Evolutionary conservation across 2,329 filamentous ascomycete genomes (phyloP).

Genomic region (Penicillium psychrosexuale): DNA sequence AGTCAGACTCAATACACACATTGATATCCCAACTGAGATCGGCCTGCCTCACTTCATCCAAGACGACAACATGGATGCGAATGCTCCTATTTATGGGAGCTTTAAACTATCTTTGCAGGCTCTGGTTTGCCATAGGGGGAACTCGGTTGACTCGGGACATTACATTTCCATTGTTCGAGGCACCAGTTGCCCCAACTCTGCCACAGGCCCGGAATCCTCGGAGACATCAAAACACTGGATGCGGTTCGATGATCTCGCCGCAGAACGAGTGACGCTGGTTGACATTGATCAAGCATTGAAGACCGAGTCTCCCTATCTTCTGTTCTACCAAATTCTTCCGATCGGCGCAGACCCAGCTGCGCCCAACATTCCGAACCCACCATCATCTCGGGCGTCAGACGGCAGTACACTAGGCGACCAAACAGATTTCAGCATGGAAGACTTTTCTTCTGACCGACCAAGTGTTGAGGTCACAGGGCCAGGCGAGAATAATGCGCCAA

Average conservation of each 20-base stretch:
- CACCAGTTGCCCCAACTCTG: slow-evolving; percentile 47
- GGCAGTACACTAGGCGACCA: slow-evolving; percentile 15
- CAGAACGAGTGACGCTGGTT: slow-evolving; percentile 69
- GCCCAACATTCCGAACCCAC: slow-evolving; percentile 34
- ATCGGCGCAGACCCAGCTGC: slow-evolving; percentile 64
- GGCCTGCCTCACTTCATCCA: slow-evolving; percentile 84
- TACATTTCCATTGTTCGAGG: slow-evolving; percentile 84
- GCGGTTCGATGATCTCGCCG: slow-evolving; percentile 82
- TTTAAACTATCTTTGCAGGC: slow-evolving; percentile 92
- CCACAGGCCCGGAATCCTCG: slow-evolving; percentile 37
- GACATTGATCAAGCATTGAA: slow-evolving; percentile 74
- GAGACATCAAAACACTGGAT: slow-evolving; percentile 79
- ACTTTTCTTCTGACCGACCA: slow-evolving; percentile 29
- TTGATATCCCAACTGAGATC: slow-evolving; percentile 88
- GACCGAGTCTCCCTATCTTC: slow-evolving; percentile 86
- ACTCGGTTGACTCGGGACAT: slow-evolving; percentile 82
- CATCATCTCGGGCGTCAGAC: slow-evolving; percentile 28
- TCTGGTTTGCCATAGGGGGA: slow-evolving; percentile 86
- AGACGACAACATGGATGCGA: slow-evolving; percentile 67
- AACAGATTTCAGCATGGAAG: slow-evolving; percentile 13
- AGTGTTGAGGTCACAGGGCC: slow-evolving; percentile 40
- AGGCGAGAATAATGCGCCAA: slow-evolving; percentile 21
- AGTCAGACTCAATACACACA: slow-evolving; percentile 71
- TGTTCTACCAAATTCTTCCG: slow-evolving; percentile 93
- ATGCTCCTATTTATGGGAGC: slow-evolving; percentile 71